phyloP scores from a whole-genome alignment of 352 stramenopile genomes.

The Globisporangium camurandrum region DNA sequence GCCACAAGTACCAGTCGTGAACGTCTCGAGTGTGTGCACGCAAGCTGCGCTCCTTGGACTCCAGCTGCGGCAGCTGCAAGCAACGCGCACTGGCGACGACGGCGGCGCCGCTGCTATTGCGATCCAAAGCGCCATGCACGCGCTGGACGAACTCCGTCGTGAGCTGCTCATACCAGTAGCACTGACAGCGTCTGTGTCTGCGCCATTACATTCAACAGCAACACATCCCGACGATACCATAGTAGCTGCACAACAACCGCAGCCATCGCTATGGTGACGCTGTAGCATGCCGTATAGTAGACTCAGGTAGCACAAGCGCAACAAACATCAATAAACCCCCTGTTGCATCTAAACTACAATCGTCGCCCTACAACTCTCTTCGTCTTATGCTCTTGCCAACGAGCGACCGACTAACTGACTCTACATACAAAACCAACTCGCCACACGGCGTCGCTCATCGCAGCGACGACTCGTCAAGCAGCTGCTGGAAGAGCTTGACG shows the following conservation, averaged over 20 bases:
- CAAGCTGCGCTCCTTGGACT: conserved; percentile 7
- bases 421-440: too few relatives aligned
- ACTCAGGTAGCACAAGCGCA: too few relatives aligned
- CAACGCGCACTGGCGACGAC: neutral
- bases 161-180: conserved; percentile 1
- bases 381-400: too few relatives aligned
- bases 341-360: too few relatives aligned
- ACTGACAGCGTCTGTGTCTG: neutral
- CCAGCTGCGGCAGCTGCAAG: conserved; percentile 9
- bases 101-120: neutral
- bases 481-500: conserved; percentile 35
- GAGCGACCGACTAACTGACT: neutral
- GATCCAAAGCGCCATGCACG: neutral
- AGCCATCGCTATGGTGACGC: too few relatives aligned
- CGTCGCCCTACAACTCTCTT: too few relatives aligned
- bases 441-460: neutral
- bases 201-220: too few relatives aligned
- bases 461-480: conserved; percentile 23
- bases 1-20: neutral
- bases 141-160: conserved; percentile 3
- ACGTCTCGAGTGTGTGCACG: conserved; percentile 1
- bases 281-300: too few relatives aligned
- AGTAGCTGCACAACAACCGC: too few relatives aligned
- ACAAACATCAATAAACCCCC: too few relatives aligned
- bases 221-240: too few relatives aligned